Evolutionary conservation across 495 filamentous ascomycete species (phyloP).

Genomic region (Penicillium arizonense): DNA sequence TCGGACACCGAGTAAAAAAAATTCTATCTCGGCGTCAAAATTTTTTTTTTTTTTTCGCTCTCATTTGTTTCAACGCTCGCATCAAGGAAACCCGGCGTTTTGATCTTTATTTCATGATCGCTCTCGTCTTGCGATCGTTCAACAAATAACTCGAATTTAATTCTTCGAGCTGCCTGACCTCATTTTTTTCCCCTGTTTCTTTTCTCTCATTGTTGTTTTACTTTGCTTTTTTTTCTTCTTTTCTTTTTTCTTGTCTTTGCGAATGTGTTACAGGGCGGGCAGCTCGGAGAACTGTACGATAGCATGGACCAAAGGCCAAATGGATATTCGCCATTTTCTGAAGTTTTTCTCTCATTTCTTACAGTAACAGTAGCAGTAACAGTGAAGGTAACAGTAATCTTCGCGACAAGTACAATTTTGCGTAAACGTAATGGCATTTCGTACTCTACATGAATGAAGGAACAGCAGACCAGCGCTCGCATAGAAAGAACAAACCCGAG

Average conservation of each 20-base stretch:
- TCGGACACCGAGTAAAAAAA: conserved; percentile 6
- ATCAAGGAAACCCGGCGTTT: conserved; percentile 1
- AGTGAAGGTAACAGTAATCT: no score
- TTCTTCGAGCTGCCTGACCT: background rate
- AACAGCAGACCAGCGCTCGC: conserved; percentile 8
- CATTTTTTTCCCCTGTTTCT: background rate
- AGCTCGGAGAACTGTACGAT: conserved; percentile 18
- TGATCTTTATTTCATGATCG: background rate
- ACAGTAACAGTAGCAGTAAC: background rate
- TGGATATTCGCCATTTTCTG: conserved; percentile 11
- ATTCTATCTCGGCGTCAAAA: no score
- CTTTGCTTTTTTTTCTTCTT: conserved; percentile 6
- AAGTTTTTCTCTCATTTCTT: background rate
- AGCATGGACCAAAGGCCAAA: conserved; percentile 17
- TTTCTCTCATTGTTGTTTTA: conserved; percentile 6
- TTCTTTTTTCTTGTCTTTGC: conserved; percentile 6
- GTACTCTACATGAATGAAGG: conserved; percentile 21
- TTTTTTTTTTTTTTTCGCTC: conserved; percentile 5
- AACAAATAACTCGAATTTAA: background rate
- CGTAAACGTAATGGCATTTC: conserved; percentile 10
- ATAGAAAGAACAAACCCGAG: background rate
- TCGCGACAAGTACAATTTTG: background rate
- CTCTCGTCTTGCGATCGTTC: background rate
- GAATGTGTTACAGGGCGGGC: background rate
- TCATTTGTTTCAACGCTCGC: conserved; percentile 1